phyloP scores from a whole-genome alignment of 495 filamentous ascomycete genomes.

The Neurospora sp. region DNA sequence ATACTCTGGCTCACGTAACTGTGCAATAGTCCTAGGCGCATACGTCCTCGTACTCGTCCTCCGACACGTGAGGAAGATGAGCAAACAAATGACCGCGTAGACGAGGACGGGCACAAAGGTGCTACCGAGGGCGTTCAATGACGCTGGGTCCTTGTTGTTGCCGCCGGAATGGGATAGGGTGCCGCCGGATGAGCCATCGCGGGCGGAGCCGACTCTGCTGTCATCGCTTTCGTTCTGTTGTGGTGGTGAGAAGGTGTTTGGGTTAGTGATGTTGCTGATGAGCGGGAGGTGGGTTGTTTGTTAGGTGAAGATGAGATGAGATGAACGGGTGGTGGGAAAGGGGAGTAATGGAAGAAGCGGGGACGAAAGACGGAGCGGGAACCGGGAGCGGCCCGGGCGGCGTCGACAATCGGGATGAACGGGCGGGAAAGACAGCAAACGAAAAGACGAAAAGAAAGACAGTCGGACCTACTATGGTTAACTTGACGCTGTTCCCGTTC shows the following conservation, averaged over 20 bases:
- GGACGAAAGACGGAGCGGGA: not conserved
- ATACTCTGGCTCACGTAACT: conserved; percentile 22
- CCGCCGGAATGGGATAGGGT: conserved; percentile 12
- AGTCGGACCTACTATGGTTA: not conserved
- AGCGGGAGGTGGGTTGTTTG: not conserved
- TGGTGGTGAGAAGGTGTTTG: not conserved
- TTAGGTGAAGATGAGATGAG: not conserved
- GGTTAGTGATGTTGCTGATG: not conserved
- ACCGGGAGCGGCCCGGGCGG: not conserved
- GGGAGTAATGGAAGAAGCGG: not conserved
- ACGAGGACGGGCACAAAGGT: conserved; percentile 40
- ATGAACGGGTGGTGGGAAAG: not conserved
- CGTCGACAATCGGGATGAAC: not conserved
- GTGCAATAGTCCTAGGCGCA: conserved; percentile 18
- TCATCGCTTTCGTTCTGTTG: conserved; percentile 18
- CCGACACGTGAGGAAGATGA: conserved; percentile 20
- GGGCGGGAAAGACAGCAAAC: not conserved
- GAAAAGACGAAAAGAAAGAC: not conserved
- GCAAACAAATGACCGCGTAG: conserved; percentile 24
- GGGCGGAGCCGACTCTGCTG: conserved; percentile 18
- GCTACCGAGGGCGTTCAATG: conserved; percentile 34
- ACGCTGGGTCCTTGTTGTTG: conserved; percentile 8
- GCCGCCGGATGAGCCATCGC: conserved; percentile 15
- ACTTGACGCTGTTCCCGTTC: not conserved
- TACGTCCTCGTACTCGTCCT: conserved; percentile 23